Evolutionary conservation across 2,329 filamentous ascomycete species (phyloP), one percentile per base, ranked within the genome.

Genomic region (Harringtonia aguacate): DNA sequence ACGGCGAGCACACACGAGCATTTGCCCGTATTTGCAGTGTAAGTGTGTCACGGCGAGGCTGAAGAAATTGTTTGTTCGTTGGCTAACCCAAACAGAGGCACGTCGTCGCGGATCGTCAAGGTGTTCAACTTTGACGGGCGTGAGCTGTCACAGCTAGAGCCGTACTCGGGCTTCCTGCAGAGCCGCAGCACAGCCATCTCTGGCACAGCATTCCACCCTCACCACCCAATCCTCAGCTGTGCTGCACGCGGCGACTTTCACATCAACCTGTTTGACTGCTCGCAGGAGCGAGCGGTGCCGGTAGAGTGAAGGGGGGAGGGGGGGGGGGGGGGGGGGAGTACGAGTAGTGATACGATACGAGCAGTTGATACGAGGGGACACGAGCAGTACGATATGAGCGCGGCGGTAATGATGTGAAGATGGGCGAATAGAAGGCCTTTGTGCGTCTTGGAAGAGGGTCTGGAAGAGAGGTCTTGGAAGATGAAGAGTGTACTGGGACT

Each of bases 1-100:
- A 94, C 86, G 17, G 75, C 94, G 46, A 92, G 85, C 60, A 89
- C 92, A 35, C 92, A 98, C 61, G 92, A 98, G 63, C 92, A 98
- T 63, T 78, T 94, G 43, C 92, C 92, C 22, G 89, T 98, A 13
- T 95, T 98, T 68, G 87, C 87, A 53, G 79, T 89, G 84, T 89
- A 81, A 73, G 83, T 79, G 18, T n/a, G 30, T 22, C 47, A 21
- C 40, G 35, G n/a, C 21, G 31, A 33, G 24, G 10, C 6, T 20
- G 36, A n/a, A n/a, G n/a, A n/a, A n/a, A 3, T 39, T 34, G 15
- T 13, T 15, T 33, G 31, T 21, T 37, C 20, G 17, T 27, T 20
- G 46, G 48, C 61, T 64, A 53, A 64, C 51, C 33, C 13, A 18
- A 36, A 46, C 54, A 95, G 88, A 49, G 92, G 92, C 55, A 92